Conservation (phyloP, 768 basidiomycete genomes). For the Scleroderma citrinum region DNA sequence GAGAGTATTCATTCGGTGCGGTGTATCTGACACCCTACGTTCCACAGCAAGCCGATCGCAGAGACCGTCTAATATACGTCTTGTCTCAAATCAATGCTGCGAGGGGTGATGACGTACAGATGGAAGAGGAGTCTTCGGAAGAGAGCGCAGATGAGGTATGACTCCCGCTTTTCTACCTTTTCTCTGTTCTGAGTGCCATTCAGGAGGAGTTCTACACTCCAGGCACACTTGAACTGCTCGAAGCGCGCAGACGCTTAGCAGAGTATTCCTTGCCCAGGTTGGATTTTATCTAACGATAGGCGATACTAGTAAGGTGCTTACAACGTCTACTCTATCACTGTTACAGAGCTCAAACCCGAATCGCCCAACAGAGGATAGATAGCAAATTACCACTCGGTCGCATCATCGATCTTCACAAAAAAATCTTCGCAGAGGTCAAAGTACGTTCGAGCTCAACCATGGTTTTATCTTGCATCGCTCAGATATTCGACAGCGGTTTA, state of each 20-base stretch:
- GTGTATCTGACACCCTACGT: slow-evolving; percentile 9
- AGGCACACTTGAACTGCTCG: slow-evolving; percentile 81
- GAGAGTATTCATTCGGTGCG: neutral
- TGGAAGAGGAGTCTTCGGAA: slow-evolving; percentile 63
- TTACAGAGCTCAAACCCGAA: slow-evolving; percentile 90
- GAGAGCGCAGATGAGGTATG: slow-evolving; percentile 73
- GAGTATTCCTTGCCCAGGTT: slow-evolving; percentile 95
- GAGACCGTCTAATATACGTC: slow-evolving; percentile 93
- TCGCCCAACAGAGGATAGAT: slow-evolving; percentile 90
- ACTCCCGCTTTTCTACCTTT: slow-evolving; percentile 9
- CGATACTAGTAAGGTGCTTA: slow-evolving; percentile 72
- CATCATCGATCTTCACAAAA: slow-evolving; percentile 90
- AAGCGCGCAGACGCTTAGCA: slow-evolving; percentile 80
- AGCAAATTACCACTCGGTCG: slow-evolving; percentile 80
- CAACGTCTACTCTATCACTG: slow-evolving; percentile 38
- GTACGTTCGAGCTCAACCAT: slow-evolving; percentile 36
- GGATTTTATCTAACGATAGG: slow-evolving; percentile 57
- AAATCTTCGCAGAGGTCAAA: slow-evolving; percentile 84
- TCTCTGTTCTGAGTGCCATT: slow-evolving; percentile 6
- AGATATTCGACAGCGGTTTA: slow-evolving; percentile 57
- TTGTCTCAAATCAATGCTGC: slow-evolving; percentile 91
- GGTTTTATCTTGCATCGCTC: neutral
- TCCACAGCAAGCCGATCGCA: slow-evolving; percentile 83
- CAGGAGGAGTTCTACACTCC: slow-evolving; percentile 95
- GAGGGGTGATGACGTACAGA: slow-evolving; percentile 70